Evolutionary conservation across 257 asterid species (phyloP).

Genomic region (Solanum ossicruentum): DNA sequence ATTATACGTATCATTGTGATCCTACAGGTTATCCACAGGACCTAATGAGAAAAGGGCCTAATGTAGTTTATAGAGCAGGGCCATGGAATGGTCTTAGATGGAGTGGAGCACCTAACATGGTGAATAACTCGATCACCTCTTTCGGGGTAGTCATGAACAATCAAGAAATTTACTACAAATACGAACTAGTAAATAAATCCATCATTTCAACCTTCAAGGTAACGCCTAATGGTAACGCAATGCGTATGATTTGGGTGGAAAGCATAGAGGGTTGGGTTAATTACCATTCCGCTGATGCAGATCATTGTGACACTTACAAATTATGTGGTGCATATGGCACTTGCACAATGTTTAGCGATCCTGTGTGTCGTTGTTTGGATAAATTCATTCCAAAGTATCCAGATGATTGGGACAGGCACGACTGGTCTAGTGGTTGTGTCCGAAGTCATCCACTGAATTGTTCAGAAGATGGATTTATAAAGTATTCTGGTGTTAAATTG

Average conservation of each 20-base stretch:
- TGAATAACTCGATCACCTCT: neutral
- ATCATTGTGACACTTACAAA: constrained; percentile 8
- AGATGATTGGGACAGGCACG: constrained; percentile 2
- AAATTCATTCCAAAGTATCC: constrained; percentile 8
- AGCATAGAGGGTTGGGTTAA: neutral
- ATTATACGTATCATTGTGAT: constrained; percentile 1
- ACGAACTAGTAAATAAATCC: neutral
- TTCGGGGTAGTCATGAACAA: neutral
- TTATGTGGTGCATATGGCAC: constrained; percentile 16
- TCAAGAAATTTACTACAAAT: neutral
- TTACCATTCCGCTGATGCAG: neutral
- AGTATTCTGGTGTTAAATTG: constrained; percentile 9
- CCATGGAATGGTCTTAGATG: constrained; percentile 9
- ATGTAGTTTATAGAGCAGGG: neutral
- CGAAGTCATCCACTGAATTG: constrained; percentile 11
- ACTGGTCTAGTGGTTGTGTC: constrained; percentile 20
- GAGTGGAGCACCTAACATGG: neutral
- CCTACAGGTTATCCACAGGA: constrained; percentile 9
- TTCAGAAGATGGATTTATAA: constrained; percentile 6
- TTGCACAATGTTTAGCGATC: constrained; percentile 7
- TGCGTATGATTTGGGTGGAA: neutral
- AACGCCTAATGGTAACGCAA: neutral
- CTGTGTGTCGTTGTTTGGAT: constrained; percentile 18
- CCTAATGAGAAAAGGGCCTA: constrained; percentile 1
- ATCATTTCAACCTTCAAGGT: neutral